Base-by-base conservation (phyloP, 164 flowering plant genomes). In the Pachysandra terminalis region DNA sequence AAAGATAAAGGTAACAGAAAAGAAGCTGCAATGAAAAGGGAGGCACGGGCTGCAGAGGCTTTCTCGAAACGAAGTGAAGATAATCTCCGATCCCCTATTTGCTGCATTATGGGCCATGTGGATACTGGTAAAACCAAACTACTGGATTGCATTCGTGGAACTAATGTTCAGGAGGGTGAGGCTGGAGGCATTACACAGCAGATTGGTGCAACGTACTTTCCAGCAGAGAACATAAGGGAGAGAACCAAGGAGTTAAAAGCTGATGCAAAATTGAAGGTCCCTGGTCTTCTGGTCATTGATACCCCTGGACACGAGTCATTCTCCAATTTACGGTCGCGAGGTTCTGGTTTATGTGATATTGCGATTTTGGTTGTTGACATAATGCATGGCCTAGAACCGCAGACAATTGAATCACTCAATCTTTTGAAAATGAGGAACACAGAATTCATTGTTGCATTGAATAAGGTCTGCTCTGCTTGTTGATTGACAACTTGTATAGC, bases 101-200 rank as follows among this genome's bases (percentile, higher is more conserved):
- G 99, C 82, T 96, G 99, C 73, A 96, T 96, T 59, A 91, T 96
- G 92, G 99, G 99, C 19, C 99, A 96, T 78, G 99, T 96, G 68
- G 99, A 96, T 78, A 96, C 99, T 65, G 99, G 99, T 62, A 96
- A 96, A 75, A 96, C 99, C 56, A 96, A 96, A 80, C 83, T 96
- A 60, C 84, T 96, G 65, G 99, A 96, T 82, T 92, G 98, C 78
- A 93, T 96, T 25, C 79, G 99, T 61, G 89, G 99, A 52, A 96
- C 99, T 55, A 93, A 96, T 81, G 99, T 96, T 75, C 99, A 96
- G 81, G 98, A 89, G 77, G 99, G 99, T 66, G 99, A 96, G 79
- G 99, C 99, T 66, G 99, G 99, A 63, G 99, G 99, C n/a, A 96
- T 96, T 70, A 96, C 99, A 3, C 99, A 92, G 73, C 99, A 96